Percentiles rank a stretch among this genome's conserved stretches.
Conservation (phyloP, 352 stramenopile species). For the Pythium monospermum region DNA sequence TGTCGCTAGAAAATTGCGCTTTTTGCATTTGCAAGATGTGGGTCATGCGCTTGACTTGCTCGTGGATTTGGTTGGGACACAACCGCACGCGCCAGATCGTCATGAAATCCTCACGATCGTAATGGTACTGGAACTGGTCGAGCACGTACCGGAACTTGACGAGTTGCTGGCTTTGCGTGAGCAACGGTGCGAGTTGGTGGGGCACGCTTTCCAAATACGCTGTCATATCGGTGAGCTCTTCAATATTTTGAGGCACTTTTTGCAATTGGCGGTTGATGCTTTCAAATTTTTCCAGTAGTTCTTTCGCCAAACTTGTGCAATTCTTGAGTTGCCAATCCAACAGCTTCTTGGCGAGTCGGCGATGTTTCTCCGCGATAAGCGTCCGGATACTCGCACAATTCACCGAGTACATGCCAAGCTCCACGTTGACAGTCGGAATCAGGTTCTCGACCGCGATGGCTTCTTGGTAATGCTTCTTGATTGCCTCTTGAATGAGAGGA, state of each 20-base stretch:
- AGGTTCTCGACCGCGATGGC: constrained; percentile 48
- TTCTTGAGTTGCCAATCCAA: constrained; percentile 74
- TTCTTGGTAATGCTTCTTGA: constrained; percentile 75
- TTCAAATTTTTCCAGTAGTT: constrained; percentile 80
- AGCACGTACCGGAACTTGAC: constrained; percentile 78
- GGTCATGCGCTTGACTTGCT: constrained; percentile 80
- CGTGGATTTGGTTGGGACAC: constrained; percentile 84
- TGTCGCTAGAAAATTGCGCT: constrained; percentile 79
- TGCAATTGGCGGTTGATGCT: constrained; percentile 80
- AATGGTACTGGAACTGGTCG: constrained; percentile 79
- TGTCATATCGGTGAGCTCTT: constrained; percentile 88
- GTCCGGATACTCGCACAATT: constrained; percentile 63
- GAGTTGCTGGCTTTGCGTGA: constrained; percentile 69
- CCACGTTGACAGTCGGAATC: constrained; percentile 54
- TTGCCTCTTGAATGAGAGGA: constrained; percentile 55
- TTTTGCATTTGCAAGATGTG: constrained; percentile 83
- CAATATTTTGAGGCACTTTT: constrained; percentile 88
- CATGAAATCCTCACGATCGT: constrained; percentile 87
- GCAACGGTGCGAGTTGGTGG: constrained; percentile 50
- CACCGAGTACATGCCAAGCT: constrained; percentile 83
- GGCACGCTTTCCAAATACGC: constrained; percentile 76
- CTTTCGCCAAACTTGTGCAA: constrained; percentile 62
- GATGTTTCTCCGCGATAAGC: constrained; percentile 75
- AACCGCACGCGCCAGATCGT: constrained; percentile 86
- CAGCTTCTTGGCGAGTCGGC: constrained; percentile 63